Percentiles rank a stretch among this genome's conserved stretches.
phyloP scores from a whole-genome alignment of 495 filamentous ascomycete genomes.

The Penicillium flavigenum region DNA sequence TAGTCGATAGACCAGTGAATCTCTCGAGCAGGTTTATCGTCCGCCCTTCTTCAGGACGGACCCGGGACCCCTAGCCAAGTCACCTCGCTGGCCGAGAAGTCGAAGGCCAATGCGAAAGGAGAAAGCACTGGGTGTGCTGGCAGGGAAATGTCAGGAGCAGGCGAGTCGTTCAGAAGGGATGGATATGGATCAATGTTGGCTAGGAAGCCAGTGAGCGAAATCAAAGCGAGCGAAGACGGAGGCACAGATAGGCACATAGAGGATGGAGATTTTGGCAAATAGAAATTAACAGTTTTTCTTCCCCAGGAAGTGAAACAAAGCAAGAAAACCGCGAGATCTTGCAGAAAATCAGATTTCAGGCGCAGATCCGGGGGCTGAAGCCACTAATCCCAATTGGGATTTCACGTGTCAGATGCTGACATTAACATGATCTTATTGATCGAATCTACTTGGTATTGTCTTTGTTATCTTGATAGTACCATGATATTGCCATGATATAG shows the following conservation, averaged over 20 bases:
- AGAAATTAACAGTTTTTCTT: conserved; percentile 9
- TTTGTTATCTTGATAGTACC: conserved; percentile 2
- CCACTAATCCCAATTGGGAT: conserved; percentile 23
- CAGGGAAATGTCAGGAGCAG: conserved; percentile 15
- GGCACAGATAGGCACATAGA: conserved; percentile 45
- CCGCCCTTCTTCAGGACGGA: conserved; percentile 62
- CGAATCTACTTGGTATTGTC: neutral
- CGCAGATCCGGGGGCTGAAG: conserved; percentile 29
- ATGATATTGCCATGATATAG: neutral
- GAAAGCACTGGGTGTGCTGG: conserved; percentile 11
- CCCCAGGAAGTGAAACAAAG: conserved; percentile 17
- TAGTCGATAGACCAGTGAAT: conserved; percentile 15
- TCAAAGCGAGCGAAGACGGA: conserved; percentile 36
- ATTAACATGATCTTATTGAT: conserved; percentile 17
- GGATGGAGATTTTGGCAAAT: conserved; percentile 16
- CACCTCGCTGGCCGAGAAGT: conserved; percentile 37
- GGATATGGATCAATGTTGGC: conserved; percentile 20
- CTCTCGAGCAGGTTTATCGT: conserved; percentile 48
- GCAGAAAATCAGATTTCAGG: conserved; percentile 28
- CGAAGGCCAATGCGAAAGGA: conserved; percentile 22
- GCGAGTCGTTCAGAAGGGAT: conserved; percentile 14
- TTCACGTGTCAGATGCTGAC: conserved; percentile 25
- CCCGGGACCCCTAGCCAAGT: conserved; percentile 55
- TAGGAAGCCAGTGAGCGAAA: conserved; percentile 33
- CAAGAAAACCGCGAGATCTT: neutral